These are phyloP conservation scores for Pseudogymnoascus sp. DNA, from an alignment of 2,329 filamentous ascomycete species.

Conservation along the genomic window DNA sequence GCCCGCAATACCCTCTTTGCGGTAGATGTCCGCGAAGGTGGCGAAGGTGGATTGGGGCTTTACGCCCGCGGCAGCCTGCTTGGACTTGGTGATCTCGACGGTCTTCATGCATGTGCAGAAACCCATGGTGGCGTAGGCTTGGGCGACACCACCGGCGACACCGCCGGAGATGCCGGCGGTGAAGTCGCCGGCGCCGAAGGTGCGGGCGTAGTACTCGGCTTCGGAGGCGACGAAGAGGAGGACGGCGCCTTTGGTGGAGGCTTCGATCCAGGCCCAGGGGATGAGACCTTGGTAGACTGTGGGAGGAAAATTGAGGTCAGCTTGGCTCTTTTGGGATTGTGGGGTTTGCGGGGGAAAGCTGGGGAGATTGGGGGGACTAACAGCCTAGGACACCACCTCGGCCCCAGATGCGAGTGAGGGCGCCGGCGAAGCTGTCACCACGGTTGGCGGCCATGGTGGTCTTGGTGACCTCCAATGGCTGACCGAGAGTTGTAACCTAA, in stretches of 20 bases:
- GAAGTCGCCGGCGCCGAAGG: conserved; percentile 78
- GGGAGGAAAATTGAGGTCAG: conserved; percentile 22
- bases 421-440: conserved; percentile 72
- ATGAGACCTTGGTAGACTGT: conserved; percentile 98
- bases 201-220: conserved; percentile 88
- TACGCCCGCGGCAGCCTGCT: conserved; percentile 73
- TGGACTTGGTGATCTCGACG: conserved; percentile 98
- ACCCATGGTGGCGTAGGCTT: conserved; percentile 99
- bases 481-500: conserved; percentile 48
- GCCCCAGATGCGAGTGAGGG: conserved; percentile 82
- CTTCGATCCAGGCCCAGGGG: conserved; percentile 99
- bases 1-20: conserved; percentile 82
- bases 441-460: conserved; percentile 99
- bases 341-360: conserved; percentile 1
- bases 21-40: conserved; percentile 97
- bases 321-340: neutral
- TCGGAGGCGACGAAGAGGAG: conserved; percentile 98
- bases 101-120: conserved; percentile 99
- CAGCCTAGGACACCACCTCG: conserved; percentile 91
- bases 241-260: conserved; percentile 97
- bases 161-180: conserved; percentile 81
- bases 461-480: conserved; percentile 97
- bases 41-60: conserved; percentile 85
- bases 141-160: conserved; percentile 88
- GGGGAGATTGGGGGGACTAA: conserved; percentile 43